phyloP scores from a whole-genome alignment of 306 rosid species.

The Begonia loranthoides region DNA sequence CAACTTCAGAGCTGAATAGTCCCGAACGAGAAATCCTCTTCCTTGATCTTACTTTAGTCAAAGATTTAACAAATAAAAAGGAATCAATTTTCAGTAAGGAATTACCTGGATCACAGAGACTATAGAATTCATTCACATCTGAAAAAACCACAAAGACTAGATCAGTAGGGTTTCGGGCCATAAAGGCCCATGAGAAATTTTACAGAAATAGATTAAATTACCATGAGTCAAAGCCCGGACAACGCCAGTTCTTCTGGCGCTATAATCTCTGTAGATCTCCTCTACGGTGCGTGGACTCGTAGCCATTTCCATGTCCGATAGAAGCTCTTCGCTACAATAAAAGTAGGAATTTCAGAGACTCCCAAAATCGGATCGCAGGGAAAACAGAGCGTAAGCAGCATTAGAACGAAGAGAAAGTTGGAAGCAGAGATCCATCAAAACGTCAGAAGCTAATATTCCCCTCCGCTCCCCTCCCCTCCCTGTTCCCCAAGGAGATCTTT shows the following conservation, averaged over 20 bases:
- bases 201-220: constrained; percentile 1
- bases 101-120: constrained; percentile 87
- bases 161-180: constrained; percentile 7
- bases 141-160: constrained; percentile 13
- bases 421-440: constrained; percentile 21
- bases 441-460: constrained; percentile 7
- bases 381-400: constrained; percentile 18
- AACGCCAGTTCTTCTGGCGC: constrained; percentile 60
- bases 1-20: too few relatives aligned
- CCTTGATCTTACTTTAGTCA: too few relatives aligned
- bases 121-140: constrained; percentile 91
- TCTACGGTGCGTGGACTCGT: constrained; percentile 78
- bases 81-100: too few relatives aligned
- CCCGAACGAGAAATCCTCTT: too few relatives aligned
- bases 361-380: constrained; percentile 11
- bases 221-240: constrained; percentile 84
- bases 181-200: background rate
- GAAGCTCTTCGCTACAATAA: constrained; percentile 14
- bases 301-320: constrained; percentile 49
- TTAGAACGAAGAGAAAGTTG: constrained; percentile 23
- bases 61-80: too few relatives aligned
- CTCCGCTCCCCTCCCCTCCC: too few relatives aligned
- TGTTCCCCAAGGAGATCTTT: too few relatives aligned
- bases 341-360: constrained; percentile 7
- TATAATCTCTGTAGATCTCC: constrained; percentile 89